Base-by-base conservation (phyloP, 208 protist genomes). In the Herpetomonas tarakana region DNA sequence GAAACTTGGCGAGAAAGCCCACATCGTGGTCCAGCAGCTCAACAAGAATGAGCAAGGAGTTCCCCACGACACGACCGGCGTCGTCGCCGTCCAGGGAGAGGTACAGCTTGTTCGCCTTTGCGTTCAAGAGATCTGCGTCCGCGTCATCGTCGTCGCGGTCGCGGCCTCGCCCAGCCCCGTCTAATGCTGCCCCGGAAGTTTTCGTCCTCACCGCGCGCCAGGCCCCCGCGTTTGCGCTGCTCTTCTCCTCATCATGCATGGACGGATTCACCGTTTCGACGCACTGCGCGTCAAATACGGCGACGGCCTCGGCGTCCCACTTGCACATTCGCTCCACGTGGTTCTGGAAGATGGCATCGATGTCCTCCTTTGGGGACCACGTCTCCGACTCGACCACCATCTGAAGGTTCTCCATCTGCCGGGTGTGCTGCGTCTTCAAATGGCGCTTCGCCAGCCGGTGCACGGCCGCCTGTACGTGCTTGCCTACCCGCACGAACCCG, bases 11-110 rank as follows among this genome's bases (percentile, higher is more conserved):
- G 14, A 94, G 71, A 63, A 78, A 91, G 24, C 66, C 47, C 51
- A 96, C 77, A 58, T 91, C 94, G n/a, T 81, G 68, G 47, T 71
- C 62, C 50, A 97, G 65, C 50, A 92, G 51, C 52, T 92, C 83
- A 25, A 93, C 62, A 12, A 92, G 50, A 19, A 95, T 68, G 9
- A 93, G 73, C n/a, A 91, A 53, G 2, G 88, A 85, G 60, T 73
- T 63, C 55, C 76, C 76, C 52, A 87, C 82, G n/a, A 88, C 65
- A 2, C 86, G 74, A 45, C 83, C 52, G 27, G 51, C 62, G 22
- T 27, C 56, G 18, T 49, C 68, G 25, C 47, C 30, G 41, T 60
- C 49, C 9, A 58, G 61, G 35, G 61, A 73, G 31, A 62, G 30
- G 28, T 60, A 84, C 6, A 70, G 50, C 47, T 74, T 79, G 44